Base-by-base conservation (phyloP, 2,329 filamentous ascomycete genomes). In the Aspergillus sergii region DNA sequence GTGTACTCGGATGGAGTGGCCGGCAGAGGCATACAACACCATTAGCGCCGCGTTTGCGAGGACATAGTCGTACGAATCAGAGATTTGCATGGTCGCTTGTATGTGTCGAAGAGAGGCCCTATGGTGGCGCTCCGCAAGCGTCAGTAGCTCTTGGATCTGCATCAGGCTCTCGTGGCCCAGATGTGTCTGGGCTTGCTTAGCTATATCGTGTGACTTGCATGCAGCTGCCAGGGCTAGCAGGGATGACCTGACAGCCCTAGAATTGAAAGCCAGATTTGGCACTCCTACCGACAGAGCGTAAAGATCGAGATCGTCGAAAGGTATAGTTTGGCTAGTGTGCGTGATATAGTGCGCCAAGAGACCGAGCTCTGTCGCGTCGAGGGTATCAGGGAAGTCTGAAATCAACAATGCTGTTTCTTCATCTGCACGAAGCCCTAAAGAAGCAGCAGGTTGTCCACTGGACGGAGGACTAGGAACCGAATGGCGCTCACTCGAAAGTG, bases 251-350 rank as follows among this genome's bases (percentile, higher is more conserved):
- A 83, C 73, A 1, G 76, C 72, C 12, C 72, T 74, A 62, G 75
- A 78, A 7, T 71, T 67, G 54, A 81, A 78, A 0, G 80, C 81
- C 0, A 83, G 68, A 21, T 77, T 81, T 0, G 80, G 80, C 32
- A 83, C 77, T 0, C 80, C 78, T 8, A 82, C 72, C 12, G 79
- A 75, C 1, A 82, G 64, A 0, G 79, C 75, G 45, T 80, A 80
- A 16, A 78, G 69, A 53, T 82, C 80, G 1, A 77, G 71, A 1
- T 71, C 56, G 23, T 79, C 80, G 32, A 75, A 74, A 0, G 80
- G 73, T 19, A 78, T 69, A 4, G 72, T 73, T 5, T 65, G 75
- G 46, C 79, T 78, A 0, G 80, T 81, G 63, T 82, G 80, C 0
- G 76, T 74, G 45, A 82, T 71, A 51, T 80, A 83, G 64, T 82